These are phyloP conservation scores for Candida xiaguanensis DNA, from an alignment of 805 yeast genomes.

Conservation along the genomic window DNA sequence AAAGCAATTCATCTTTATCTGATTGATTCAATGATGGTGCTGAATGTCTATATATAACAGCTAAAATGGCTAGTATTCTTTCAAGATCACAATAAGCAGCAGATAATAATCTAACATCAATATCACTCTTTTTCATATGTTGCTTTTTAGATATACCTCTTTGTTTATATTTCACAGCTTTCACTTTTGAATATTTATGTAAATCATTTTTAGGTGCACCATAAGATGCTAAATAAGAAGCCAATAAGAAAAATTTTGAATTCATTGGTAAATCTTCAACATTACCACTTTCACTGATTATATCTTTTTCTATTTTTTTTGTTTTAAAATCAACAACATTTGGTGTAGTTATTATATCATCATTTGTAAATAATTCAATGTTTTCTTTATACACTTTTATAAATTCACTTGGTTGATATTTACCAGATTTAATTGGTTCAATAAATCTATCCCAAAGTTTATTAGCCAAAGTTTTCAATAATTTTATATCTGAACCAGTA, in stretches of 20 bases:
- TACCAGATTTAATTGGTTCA: conserved; percentile 21
- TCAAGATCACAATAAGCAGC: conserved; percentile 76
- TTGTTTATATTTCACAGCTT: conserved; percentile 32
- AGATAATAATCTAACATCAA: conserved; percentile 61
- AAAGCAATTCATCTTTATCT: conserved; percentile 16
- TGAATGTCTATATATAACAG: conserved; percentile 56
- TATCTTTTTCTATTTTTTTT: conserved; percentile 17
- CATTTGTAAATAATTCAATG: conserved; percentile 23
- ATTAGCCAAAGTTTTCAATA: conserved; percentile 28
- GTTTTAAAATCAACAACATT: conserved; percentile 24
- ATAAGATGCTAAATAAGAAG: conserved; percentile 81
- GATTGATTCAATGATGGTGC: conserved; percentile 24
- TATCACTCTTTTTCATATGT: conserved; percentile 34
- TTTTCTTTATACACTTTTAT: conserved; percentile 31
- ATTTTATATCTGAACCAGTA: conserved; percentile 41
- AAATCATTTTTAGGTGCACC: conserved; percentile 67
- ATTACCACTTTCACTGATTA: conserved; percentile 14
- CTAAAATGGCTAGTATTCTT: conserved; percentile 73
- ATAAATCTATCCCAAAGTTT: conserved; percentile 34
- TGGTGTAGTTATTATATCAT: conserved; percentile 29
- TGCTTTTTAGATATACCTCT: conserved; percentile 11
- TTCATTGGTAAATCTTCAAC: conserved; percentile 51
- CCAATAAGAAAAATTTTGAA: conserved; percentile 70
- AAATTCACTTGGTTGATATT: conserved; percentile 24
- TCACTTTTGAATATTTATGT: conserved; percentile 62